phyloP scores from a whole-genome alignment of 1,139 yeast genomes.

The Kurtzmaniella quercitrusa region DNA sequence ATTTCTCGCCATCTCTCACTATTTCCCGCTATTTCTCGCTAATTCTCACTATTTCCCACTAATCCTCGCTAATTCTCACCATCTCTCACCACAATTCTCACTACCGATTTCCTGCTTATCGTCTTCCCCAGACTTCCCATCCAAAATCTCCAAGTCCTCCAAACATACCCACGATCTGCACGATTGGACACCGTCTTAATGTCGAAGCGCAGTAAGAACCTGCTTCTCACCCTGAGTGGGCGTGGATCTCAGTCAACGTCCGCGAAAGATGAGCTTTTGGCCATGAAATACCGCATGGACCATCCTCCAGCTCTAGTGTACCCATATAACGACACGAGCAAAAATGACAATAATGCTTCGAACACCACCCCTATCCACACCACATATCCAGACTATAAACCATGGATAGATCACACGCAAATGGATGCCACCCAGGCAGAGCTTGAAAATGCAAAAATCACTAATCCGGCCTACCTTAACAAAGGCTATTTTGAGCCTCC shows the following conservation, averaged over 20 bases:
- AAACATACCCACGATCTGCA: background rate
- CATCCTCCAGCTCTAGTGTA: constrained; percentile 32
- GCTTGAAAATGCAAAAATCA: constrained; percentile 23
- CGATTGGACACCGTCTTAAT: background rate
- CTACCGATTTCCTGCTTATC: background rate
- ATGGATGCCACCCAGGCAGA: constrained; percentile 32
- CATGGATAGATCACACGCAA: constrained; percentile 66
- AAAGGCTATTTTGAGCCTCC: constrained; percentile 52
- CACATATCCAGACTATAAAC: constrained; percentile 71
- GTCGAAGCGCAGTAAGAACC: constrained; percentile 7
- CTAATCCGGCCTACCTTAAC: constrained; percentile 31
- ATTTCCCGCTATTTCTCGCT: background rate
- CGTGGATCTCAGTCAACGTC: constrained; percentile 4
- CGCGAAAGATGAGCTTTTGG: constrained; percentile 29
- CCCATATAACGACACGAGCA: constrained; percentile 24
- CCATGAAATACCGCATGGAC: constrained; percentile 35
- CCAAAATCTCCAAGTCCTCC: too few species aligned
- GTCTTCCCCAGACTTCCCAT: background rate
- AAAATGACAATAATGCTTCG: background rate
- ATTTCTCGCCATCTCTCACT: background rate
- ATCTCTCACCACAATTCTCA: background rate
- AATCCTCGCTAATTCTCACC: too few species aligned
- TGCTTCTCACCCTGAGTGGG: constrained; percentile 7
- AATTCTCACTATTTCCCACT: background rate
- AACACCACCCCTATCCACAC: background rate